Conservation (phyloP, 345 rosid genomes). For the Bruguiera gymnorhiza region DNA sequence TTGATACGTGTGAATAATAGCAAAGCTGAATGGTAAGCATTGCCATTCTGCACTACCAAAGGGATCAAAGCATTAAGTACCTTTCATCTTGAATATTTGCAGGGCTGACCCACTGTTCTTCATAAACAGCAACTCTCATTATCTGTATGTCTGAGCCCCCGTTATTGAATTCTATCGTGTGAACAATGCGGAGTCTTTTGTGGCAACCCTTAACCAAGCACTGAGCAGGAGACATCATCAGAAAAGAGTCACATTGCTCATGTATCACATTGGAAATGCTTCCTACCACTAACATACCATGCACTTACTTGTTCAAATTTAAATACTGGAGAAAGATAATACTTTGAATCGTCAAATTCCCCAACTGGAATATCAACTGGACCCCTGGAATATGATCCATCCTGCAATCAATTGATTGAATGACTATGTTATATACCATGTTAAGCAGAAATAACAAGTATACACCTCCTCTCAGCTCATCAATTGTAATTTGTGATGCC, state of each 20-base stretch:
- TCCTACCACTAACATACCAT: background rate
- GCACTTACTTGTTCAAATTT: constrained; percentile 78
- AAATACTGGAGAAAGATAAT: constrained; percentile 68
- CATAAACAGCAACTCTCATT: constrained; percentile 87
- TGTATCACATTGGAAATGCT: background rate
- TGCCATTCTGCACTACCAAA: background rate
- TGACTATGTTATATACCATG: background rate
- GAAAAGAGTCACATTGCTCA: background rate
- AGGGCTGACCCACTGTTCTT: constrained; percentile 86
- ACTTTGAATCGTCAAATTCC: constrained; percentile 52
- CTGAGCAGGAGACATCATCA: constrained; percentile 25
- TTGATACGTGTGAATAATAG: background rate
- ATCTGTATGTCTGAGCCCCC: constrained; percentile 85
- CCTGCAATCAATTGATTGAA: constrained; percentile 40
- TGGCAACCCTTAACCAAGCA: constrained; percentile 97
- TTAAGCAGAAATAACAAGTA: background rate
- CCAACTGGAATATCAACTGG: constrained; percentile 71
- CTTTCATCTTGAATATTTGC: constrained; percentile 54
- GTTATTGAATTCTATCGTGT: constrained; percentile 71
- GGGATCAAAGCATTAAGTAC: constrained; percentile 31
- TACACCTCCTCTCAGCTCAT: background rate
- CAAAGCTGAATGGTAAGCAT: background rate
- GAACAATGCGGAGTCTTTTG: constrained; percentile 85
- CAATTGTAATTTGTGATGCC: background rate
- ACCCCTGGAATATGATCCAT: constrained; percentile 92